Evolutionary conservation across 106 monocot species (phyloP).

Genomic region (Hemerocallis citrina): DNA sequence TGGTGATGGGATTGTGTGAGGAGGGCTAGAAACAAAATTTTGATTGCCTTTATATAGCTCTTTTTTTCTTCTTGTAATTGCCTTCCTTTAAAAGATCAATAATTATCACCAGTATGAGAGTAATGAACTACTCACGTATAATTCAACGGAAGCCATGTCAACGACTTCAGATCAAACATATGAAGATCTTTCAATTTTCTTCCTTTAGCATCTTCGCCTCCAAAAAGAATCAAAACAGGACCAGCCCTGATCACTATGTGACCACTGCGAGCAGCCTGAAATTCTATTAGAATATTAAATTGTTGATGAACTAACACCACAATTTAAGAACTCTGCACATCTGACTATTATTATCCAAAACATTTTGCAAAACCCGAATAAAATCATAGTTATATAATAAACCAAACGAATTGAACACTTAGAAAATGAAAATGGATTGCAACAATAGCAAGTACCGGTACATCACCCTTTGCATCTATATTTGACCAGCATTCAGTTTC

Average conservation of each 20-base stretch:
- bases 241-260: slow-evolving; percentile 92
- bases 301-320: neutral
- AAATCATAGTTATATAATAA: too few species aligned
- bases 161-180: slow-evolving; percentile 96
- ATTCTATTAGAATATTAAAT: slow-evolving; percentile 9
- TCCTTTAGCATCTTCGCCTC: slow-evolving; percentile 76
- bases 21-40: too few species aligned
- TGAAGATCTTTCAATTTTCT: slow-evolving; percentile 87
- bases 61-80: too few species aligned
- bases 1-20: too few species aligned
- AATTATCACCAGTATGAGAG: too few species aligned
- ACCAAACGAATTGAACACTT: too few species aligned
- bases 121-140: slow-evolving; percentile 63
- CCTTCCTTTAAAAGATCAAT: too few species aligned
- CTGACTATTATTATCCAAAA: too few species aligned
- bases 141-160: slow-evolving; percentile 90
- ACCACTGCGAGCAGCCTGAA: slow-evolving; percentile 78
- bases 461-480: slow-evolving; percentile 86
- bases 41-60: too few species aligned
- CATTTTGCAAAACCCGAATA: neutral
- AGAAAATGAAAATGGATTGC: slow-evolving; percentile 4
- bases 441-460: slow-evolving; percentile 49
- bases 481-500: slow-evolving; percentile 87
- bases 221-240: slow-evolving; percentile 76
- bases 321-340: neutral